Evolutionary conservation across 2,329 filamentous ascomycete genomes (phyloP), one percentile per base, ranked within the genome.

Genomic region (Amphichorda felina): DNA sequence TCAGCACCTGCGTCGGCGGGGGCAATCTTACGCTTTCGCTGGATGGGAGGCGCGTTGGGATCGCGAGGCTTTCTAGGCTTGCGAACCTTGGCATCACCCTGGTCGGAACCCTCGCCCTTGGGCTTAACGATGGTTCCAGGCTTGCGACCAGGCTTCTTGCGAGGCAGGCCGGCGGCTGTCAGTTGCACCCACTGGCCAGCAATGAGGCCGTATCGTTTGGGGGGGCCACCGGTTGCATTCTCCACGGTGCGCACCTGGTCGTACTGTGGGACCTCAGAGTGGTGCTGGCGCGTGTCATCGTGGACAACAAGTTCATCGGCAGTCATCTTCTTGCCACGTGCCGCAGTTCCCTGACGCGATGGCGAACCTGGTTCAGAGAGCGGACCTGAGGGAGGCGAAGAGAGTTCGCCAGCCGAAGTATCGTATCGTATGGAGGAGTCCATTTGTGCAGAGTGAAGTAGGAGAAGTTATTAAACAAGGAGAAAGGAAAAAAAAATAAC

Each of bases 101-200:
- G 24, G 14, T 38, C 32, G 14, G 32, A 24, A 8, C 32, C 30
- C 24, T 39, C 51, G 36, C 50, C 50, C 50, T 61, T 64, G 38
- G 56, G 54, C 46, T 68, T 70, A 33, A 66, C 54, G 37, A 58
- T 67, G 40, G 61, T 72, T 49, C 68, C 81, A 48, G 75, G 73
- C 50, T 80, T 80, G 34, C 75, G 68, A 16, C 74, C 75, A 15
- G 75, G 73, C 57, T 79, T 80, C 56, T 77, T 77, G 4, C 74
- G 59, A 1, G 72, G 71, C 6, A 73, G 49, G 9, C 72, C 72
- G 35, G 72, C 71, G 18, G 72, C 71, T 0, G 71, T 76, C 35
- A 76, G 55, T 41, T 61, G 64, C 19, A 68, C 64, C 44, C 54
- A 55, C 47, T 59, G 43, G 42, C 62, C 51, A 42, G 66, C 50